phyloP scores from a whole-genome alignment of 495 filamentous ascomycete genomes.

The Trichocladium uniseriatum region DNA sequence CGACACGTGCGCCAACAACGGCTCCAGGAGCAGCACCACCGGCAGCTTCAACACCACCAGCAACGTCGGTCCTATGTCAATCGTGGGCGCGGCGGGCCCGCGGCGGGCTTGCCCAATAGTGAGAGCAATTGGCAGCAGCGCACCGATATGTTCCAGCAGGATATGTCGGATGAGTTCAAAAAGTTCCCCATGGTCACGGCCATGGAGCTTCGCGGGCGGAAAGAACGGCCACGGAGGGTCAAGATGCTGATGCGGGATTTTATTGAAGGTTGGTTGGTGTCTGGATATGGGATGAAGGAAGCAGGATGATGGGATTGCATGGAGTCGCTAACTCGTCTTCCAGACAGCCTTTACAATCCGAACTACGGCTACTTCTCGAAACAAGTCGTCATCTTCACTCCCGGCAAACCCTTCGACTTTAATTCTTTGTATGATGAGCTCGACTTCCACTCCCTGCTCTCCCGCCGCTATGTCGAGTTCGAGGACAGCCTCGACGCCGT shows the following conservation, averaged over 20 bases:
- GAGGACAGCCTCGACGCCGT: constrained; percentile 75
- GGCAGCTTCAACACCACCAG: constrained; percentile 9
- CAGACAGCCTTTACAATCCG: constrained; percentile 95
- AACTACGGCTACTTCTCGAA: constrained; percentile 98
- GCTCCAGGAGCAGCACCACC: constrained; percentile 4
- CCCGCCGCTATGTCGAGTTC: constrained; percentile 74
- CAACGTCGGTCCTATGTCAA: constrained; percentile 21
- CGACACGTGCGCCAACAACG: constrained; percentile 27
- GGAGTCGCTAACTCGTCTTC: not conserved
- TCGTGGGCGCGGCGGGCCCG: constrained; percentile 19
- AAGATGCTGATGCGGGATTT: constrained; percentile 98
- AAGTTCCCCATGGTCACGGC: constrained; percentile 78
- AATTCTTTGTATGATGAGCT: constrained; percentile 67
- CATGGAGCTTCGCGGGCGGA: constrained; percentile 57
- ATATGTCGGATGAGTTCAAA: constrained; percentile 70
- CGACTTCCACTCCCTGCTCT: constrained; percentile 67
- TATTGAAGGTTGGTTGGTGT: constrained; percentile 64
- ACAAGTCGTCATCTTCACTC: constrained; percentile 90
- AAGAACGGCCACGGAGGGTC: constrained; percentile 71
- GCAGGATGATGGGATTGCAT: not conserved
- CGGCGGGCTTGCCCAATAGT: constrained; percentile 16
- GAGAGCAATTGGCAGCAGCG: constrained; percentile 74
- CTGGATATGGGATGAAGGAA: not conserved
- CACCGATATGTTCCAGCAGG: constrained; percentile 55
- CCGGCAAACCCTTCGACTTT: constrained; percentile 91